Percentiles rank a stretch among this genome's conserved stretches.
Evolutionary conservation across 352 stramenopile species (phyloP).

Genomic region (Thraustotheca clavata): DNA sequence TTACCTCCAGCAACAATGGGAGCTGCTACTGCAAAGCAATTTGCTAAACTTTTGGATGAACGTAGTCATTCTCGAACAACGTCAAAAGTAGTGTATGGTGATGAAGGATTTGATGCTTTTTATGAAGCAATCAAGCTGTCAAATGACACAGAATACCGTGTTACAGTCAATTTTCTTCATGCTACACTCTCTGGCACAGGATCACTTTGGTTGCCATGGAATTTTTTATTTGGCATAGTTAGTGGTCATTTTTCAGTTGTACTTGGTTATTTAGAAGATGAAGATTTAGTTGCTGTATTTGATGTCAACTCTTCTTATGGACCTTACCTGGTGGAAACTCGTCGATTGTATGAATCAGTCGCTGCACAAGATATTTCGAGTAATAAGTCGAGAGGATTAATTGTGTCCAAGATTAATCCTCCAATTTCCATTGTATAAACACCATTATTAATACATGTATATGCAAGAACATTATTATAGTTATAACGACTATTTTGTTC

Average conservation of each 20-base stretch:
- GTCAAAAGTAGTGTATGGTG: constrained; percentile 8
- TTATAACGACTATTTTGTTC: too few species aligned
- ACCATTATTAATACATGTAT: too few species aligned
- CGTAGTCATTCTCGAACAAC: neutral
- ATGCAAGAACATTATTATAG: too few species aligned
- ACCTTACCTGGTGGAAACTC: constrained; percentile 1
- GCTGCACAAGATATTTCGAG: constrained; percentile 1
- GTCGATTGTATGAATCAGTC: constrained; percentile 2
- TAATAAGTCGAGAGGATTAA: neutral
- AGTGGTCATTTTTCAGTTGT: constrained; percentile 15
- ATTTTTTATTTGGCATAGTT: neutral
- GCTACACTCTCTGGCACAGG: constrained; percentile 11
- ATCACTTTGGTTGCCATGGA: neutral
- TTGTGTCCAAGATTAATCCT: constrained; percentile 10
- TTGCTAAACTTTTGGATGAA: neutral
- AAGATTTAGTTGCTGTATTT: constrained; percentile 10
- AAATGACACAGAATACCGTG: constrained; percentile 9
- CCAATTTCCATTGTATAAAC: too few species aligned
- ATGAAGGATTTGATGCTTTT: constrained; percentile 5
- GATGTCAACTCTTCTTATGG: constrained; percentile 16
- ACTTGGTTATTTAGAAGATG: constrained; percentile 9
- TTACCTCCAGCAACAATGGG: neutral
- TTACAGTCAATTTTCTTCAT: constrained; percentile 17
- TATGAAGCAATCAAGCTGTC: constrained; percentile 2
- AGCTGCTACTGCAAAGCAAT: neutral